Base-by-base conservation (phyloP, 768 basidiomycete genomes). In the Arthromyces matolae region DNA sequence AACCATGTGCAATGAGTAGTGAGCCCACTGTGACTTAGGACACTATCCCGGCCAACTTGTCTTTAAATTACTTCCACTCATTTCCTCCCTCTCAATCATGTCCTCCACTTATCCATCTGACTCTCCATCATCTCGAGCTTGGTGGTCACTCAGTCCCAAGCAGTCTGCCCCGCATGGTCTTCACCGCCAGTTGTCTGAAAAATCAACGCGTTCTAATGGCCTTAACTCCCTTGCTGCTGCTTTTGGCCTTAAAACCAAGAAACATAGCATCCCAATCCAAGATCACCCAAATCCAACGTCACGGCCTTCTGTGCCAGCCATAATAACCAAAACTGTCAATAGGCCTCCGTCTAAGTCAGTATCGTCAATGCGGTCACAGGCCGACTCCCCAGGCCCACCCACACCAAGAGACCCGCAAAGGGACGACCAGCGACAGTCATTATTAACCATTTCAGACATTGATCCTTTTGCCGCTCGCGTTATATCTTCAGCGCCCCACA, bases 201-300 rank as follows among this genome's bases (percentile, higher is more conserved):
- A 66, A 56, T 46, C 60, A 22, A 54, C 63, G 16, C 53, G 55
- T 49, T 51, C 60, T 24, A 49, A 59, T 45, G 57, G 60, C 51
- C 65, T 73, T 62, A 81, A 73, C 49, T 73, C 79, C 6, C 64
- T 87, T 41, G 78, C 78, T 8, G 70, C 77, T 39, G 82, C 78
- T 29, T 77, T 88, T 31, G 82, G 84, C 37, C 68, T 84, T 58
- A 84, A 78, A 62, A 64, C 77, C 18, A 86, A 80, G 67, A 86
- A 83, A 55, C 69, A 70, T 25, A 70, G 78, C 0, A 60, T 75
- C 3, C 63, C 79, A 42, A 77, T 81, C 46, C 74, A 80, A 49
- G 75, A 80, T 71, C 76, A 29, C 71, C 73, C 44, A 42, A 57
- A 49, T 34, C 46, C 53, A 23, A 55, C 55, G 24, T 59, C 45